phyloP scores from a whole-genome alignment of 768 basidiomycete genomes.

The Rhizopogon roseolus region DNA sequence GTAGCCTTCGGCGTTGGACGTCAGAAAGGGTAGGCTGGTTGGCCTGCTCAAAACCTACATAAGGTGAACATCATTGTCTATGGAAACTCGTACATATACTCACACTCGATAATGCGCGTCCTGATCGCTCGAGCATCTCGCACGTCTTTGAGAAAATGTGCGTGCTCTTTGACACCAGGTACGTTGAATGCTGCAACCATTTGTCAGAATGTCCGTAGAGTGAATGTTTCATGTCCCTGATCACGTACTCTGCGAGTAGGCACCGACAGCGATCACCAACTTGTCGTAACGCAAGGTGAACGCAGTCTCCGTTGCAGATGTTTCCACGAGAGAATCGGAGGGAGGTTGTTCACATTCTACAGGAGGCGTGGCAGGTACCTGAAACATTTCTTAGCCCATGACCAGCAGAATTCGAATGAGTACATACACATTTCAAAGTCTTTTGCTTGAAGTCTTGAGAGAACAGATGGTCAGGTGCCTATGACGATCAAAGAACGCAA shows the following conservation, averaged over 20 bases:
- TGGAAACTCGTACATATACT: constrained; percentile 8
- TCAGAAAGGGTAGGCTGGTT: constrained; percentile 77
- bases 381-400: neutral
- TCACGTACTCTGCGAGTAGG: constrained; percentile 73
- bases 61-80: neutral
- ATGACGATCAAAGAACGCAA: neutral
- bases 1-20: constrained; percentile 63
- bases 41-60: constrained; percentile 76
- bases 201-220: constrained; percentile 1
- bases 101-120: constrained; percentile 69
- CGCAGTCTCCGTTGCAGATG: constrained; percentile 21
- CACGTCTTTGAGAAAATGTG: constrained; percentile 79
- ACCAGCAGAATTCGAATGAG: neutral
- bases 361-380: constrained; percentile 63
- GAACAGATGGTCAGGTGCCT: neutral
- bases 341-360: constrained; percentile 23
- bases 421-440: constrained; percentile 54
- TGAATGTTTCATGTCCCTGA: neutral
- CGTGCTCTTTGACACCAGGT: constrained; percentile 77
- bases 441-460: constrained; percentile 55
- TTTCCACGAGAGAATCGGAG: constrained; percentile 8
- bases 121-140: constrained; percentile 71
- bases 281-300: constrained; percentile 74
- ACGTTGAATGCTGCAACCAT: constrained; percentile 51
- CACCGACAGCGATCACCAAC: constrained; percentile 80